Conservation (phyloP, 495 filamentous ascomycete species). For the Tuber aestivum region DNA sequence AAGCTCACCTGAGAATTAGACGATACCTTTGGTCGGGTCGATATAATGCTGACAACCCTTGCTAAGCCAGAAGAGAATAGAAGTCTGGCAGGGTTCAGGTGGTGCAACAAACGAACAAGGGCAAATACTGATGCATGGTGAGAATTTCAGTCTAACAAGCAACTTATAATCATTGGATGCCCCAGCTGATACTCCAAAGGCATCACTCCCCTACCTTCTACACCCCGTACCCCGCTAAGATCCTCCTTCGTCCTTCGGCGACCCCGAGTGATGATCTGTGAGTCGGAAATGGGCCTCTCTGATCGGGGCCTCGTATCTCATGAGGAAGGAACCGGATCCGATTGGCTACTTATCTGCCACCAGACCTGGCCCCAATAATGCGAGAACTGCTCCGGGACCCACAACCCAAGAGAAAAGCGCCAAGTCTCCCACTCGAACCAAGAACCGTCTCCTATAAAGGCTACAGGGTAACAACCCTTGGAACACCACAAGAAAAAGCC, state of each 20-base stretch:
- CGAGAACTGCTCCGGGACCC: background rate
- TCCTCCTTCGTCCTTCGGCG: background rate
- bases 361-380: background rate
- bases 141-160: background rate
- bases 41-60: background rate
- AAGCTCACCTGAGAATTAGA: background rate
- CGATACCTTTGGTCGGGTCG: background rate
- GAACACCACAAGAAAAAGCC: background rate
- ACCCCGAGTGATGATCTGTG: background rate
- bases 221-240: background rate
- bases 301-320: background rate
- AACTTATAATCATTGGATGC: background rate
- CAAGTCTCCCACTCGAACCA: background rate
- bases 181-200: background rate
- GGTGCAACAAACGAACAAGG: background rate
- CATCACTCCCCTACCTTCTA: background rate
- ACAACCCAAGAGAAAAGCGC: background rate
- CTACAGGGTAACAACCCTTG: background rate
- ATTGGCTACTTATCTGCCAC: background rate
- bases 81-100: background rate
- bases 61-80: background rate
- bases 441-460: background rate
- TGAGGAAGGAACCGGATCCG: background rate
- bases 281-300: background rate
- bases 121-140: constrained; percentile 2